Evolutionary conservation across 768 basidiomycete species (phyloP), one percentile per base, ranked within the genome.

Genomic region (Tylopilus rubrobrunneus): DNA sequence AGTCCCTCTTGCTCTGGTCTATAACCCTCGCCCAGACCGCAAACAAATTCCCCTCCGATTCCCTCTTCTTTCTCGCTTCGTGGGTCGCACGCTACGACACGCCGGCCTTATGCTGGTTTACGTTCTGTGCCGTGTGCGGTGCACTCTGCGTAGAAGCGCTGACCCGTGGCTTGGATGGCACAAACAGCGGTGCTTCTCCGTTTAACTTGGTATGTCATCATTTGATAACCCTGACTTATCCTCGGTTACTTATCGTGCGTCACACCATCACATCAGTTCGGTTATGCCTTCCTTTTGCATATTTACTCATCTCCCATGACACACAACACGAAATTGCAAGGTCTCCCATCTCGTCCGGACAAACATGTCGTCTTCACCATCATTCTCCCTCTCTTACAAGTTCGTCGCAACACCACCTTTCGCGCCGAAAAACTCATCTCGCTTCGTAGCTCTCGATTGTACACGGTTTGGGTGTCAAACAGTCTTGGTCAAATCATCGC

Each of bases 201-300:
- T 88, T 88, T 67, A 89, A 89, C 60, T 63, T 90, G 58, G 88
- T 89, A 62, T 39, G 85, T 73, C 52, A 39, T 48, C 40, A 25
- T 11, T 27, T 11, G 41, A 46, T 52, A 45, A 48, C 21, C 36
- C 19, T 39, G 17, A 34, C 33, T 12, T 49, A 36, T 5, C 36
- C 27, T 52, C 36, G 40, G 36, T 31, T 37, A 14, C 21, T 40
- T 19, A n/a, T 51, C 51, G 4, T 37, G 5, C 8, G 21, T 27
- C 10, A 25, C 34, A 21, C 19, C 25, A 25, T 25, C 25, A 25
- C 10, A 19, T 29, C 58, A 89, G 87, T 81, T 89, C 56, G 86
- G 85, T 21, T 91, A 89, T 59, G 83, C 87, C 1, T 89, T 89
- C 67, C 74, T 89, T 31, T 69, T 91, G 19, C 84, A 90, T 57